Base-by-base conservation (phyloP, 2,329 filamentous ascomycete genomes). In the Ilyonectria mors-panacis region DNA sequence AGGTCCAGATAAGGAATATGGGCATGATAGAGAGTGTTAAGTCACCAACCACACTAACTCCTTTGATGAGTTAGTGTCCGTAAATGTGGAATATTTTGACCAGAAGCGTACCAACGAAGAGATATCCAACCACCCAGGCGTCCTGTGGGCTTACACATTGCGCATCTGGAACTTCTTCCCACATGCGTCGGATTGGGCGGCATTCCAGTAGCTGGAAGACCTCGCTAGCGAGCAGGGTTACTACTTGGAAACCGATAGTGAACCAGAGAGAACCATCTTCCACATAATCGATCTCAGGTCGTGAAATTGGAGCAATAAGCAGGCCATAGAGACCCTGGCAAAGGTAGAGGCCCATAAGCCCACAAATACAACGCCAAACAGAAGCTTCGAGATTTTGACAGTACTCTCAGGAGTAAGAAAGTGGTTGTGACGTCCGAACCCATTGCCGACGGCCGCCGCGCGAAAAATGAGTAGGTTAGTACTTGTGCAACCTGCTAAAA, bases 1-100 rank as follows among this genome's bases (percentile, higher is more conserved):
- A 33, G 2, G 26, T 45, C 60, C 60, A 58, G 44, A 63, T 50
- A 6, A 63, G 35, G 13, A 58, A 51, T 23, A 63, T 63, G 23
- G 60, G 60, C 35, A 59, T 12, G 17, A 63, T 33, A 12, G 45
- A 30, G 17, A 63, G 23, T 6, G 21, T 9, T 44, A 63, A 53
- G 44, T 63, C 61, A n/a, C 61, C 39, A 6, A 51, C 23, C 33
- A 63, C 33, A 21, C 44, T 39, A 23, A 37, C 33, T 21, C 54
- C 61, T 53, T 59, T 17, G 37, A 39, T 39, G 37, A 13, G 17
- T 39, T 17, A 39, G 37, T 39, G 17, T 1, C 10, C 17, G 37
- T 37, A 6, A 39, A 17, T 39, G 12, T 39, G 17, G 17, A 17
- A 39, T 4, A 13, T 13, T 13, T 15, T 6, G 13, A 15, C 12